Conservation (phyloP, 2,329 filamentous ascomycete species). For the Penicillium sp. region DNA sequence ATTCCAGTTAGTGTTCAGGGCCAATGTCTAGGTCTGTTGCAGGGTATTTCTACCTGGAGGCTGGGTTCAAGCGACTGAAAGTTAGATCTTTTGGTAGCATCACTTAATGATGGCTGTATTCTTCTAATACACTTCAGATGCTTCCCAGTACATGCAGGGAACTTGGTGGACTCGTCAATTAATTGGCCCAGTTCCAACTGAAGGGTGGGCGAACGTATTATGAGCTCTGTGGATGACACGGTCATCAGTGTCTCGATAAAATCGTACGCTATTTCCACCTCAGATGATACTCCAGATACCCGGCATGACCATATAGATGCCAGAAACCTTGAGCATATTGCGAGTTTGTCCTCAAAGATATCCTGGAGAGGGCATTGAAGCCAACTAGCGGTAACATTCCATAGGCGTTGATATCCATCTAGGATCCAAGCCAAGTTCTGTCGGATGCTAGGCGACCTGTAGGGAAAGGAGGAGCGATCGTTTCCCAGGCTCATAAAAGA, state of each 20-base stretch:
- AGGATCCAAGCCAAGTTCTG: conserved; percentile 41
- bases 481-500: conserved; percentile 30
- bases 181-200: conserved; percentile 37
- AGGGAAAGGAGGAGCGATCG: conserved; percentile 19
- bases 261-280: conserved; percentile 33
- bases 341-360: conserved; percentile 24
- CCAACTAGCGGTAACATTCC: conserved; percentile 37
- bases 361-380: conserved; percentile 26
- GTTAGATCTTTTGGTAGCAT: conserved; percentile 28
- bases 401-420: conserved; percentile 40
- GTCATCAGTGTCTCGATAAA: conserved; percentile 39
- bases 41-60: conserved; percentile 36
- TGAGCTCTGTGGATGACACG: conserved; percentile 31
- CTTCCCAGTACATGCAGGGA: conserved; percentile 24
- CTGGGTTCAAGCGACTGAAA: conserved; percentile 32
- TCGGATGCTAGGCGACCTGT: conserved; percentile 31
- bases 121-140: conserved; percentile 30
- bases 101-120: conserved; percentile 22
- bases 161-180: conserved; percentile 32
- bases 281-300: conserved; percentile 29
- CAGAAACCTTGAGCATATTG: conserved; percentile 35
- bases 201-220: conserved; percentile 30
- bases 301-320: conserved; percentile 29
- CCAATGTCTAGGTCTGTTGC: neutral
- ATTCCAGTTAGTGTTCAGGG: conserved; percentile 23